These are phyloP conservation scores for Zizania latifolia DNA, from an alignment of 176 grass and related monocot species.

Conservation along the genomic window DNA sequence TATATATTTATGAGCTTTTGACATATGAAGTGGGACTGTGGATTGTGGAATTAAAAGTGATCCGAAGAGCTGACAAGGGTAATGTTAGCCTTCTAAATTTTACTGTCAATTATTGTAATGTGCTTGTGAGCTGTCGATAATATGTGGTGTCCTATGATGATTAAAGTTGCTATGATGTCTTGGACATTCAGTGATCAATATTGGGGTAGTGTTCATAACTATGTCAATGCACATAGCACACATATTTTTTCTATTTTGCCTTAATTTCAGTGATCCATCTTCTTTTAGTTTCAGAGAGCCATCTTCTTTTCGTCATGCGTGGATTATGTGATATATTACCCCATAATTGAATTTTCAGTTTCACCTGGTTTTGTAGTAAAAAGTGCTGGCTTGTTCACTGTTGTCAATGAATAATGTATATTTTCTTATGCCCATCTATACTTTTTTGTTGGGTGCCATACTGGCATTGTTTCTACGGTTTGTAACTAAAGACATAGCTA, in stretches of 20 bases:
- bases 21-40: background rate
- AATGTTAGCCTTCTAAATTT: background rate
- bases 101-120: background rate
- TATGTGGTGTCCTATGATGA: background rate
- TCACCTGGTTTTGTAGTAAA: background rate
- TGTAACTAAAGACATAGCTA: background rate
- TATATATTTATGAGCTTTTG: slow-evolving; percentile 19
- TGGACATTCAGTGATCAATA: slow-evolving; percentile 4
- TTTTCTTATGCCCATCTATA: too few species aligned
- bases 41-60: background rate
- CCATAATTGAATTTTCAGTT: background rate
- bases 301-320: background rate
- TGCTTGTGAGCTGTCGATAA: slow-evolving; percentile 13
- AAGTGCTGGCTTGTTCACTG: background rate
- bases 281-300: slow-evolving; percentile 1
- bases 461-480: background rate
- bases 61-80: background rate
- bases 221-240: background rate
- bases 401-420: background rate
- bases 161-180: background rate
- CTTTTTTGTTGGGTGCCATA: too few species aligned
- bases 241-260: background rate
- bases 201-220: background rate
- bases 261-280: too few species aligned
- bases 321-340: background rate